These are phyloP conservation scores for Colletotrichum sp. DNA, from an alignment of 2,329 filamentous ascomycete genomes.

Conservation along the genomic window DNA sequence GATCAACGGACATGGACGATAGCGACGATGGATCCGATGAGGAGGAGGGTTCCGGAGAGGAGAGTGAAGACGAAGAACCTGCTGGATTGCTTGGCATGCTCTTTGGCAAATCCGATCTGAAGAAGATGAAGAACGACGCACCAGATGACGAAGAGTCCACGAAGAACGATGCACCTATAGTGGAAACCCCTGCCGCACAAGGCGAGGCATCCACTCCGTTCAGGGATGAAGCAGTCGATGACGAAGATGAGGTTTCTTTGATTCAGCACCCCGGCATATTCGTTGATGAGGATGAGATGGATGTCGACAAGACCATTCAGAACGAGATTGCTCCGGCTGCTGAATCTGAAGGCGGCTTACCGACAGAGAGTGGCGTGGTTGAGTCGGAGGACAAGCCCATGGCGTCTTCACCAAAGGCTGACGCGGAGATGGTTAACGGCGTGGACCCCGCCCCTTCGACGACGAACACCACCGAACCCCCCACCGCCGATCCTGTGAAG, in stretches of 20 bases:
- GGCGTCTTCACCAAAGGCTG: neutral
- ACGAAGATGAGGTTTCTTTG: constrained; percentile 37
- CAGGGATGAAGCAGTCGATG: constrained; percentile 29
- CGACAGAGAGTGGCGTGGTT: neutral
- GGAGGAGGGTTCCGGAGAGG: constrained; percentile 31
- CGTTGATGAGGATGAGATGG: neutral
- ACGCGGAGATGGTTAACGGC: neutral
- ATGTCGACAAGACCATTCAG: neutral
- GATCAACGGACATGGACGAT: constrained; percentile 60
- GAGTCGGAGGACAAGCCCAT: neutral
- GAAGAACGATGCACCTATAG: constrained; percentile 21
- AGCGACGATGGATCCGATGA: constrained; percentile 49
- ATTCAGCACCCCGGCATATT: constrained; percentile 33
- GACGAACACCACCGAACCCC: neutral
- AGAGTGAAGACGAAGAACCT: constrained; percentile 45
- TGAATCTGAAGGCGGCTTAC: neutral
- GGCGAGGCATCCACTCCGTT: constrained; percentile 4
- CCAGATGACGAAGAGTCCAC: constrained; percentile 29
- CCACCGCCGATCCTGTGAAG: neutral
- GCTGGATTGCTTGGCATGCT: constrained; percentile 60
- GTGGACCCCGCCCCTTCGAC: neutral
- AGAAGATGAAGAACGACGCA: constrained; percentile 49
- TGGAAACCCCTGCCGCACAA: neutral
- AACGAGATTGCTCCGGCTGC: neutral
- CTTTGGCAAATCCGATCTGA: constrained; percentile 63